Base-by-base conservation (phyloP, 176 grass and related monocot species). In the Bolboschoenus planiculmis region DNA sequence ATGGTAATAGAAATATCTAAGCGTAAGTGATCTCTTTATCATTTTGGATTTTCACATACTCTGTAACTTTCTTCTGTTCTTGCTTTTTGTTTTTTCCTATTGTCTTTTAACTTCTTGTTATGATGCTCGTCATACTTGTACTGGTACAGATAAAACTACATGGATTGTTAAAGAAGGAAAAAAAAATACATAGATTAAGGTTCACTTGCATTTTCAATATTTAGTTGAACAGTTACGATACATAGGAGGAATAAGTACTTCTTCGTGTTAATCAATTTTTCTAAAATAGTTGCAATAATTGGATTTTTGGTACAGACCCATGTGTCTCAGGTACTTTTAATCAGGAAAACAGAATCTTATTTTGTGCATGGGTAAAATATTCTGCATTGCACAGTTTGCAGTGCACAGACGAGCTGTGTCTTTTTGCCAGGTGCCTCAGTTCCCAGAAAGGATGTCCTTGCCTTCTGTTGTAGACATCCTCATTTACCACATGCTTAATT, bases 401-500 rank as follows among this genome's bases (percentile, higher is more conserved):
- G 50, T 75, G 71, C 43, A 30, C 21, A 75, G 36, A 47, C 30
- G 44, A 29, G 43, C 30, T 31, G 70, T 70, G 37, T 72, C 18
- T 29, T 75, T 26, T 4, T 75, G 43, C 50, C 71, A 75, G 71
- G 16, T 48, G 23, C 37, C 50, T 75, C 26, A 8, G 4, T 75
- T 75, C 9, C 71, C 26, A 50, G 10, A 75, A 47, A 47, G 40
- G 21, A 47, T 3, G 1, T 26, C 21, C 15, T 74, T 21, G 42
- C n/a, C 66, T 72, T 74, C 70, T 75, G 24, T 29, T 75, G n/a
- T 75, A 75, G 71, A 50, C 21, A 75, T 30, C 40, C 71, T 75
- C 71, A 75, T 75, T 75, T 75, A 75, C 48, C 43, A 50, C 71
- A 75, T 75, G 71, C 24, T 46, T 56, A 40, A 44, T 57, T 35